These are phyloP conservation scores for Inga leiocalycina DNA, from an alignment of 306 rosid species.

Conservation along the genomic window DNA sequence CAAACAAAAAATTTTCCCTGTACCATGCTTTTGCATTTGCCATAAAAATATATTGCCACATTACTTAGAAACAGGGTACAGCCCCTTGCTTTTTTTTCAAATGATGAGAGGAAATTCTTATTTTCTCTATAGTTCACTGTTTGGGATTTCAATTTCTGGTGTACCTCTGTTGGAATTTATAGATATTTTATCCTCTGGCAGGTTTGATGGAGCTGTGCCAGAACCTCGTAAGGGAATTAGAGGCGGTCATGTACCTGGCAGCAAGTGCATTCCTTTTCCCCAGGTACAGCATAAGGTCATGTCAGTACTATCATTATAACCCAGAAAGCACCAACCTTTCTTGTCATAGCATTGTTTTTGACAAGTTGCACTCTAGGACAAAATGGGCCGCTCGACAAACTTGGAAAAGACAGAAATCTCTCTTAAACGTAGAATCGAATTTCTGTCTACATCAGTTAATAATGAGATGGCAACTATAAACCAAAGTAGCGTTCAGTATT, in stretches of 20 bases:
- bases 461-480: background rate
- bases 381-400: too few species aligned
- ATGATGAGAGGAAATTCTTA: background rate
- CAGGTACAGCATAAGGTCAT: constrained; percentile 53
- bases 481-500: background rate
- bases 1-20: too few species aligned
- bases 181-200: constrained; percentile 46
- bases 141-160: background rate
- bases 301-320: background rate
- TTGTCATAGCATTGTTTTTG: background rate
- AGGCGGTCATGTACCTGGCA: constrained; percentile 93
- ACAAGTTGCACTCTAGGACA: too few species aligned
- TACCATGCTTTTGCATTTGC: too few species aligned
- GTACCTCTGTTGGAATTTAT: constrained; percentile 24
- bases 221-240: constrained; percentile 93
- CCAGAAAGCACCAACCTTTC: constrained; percentile 20
- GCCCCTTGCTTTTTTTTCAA: too few species aligned
- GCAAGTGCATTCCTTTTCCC: constrained; percentile 81
- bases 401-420: too few species aligned
- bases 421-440: too few species aligned
- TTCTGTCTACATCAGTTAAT: background rate
- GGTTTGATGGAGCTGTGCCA: constrained; percentile 76
- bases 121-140: background rate
- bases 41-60: too few species aligned
- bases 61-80: too few species aligned